Percentiles rank a stretch among this genome's conserved stretches.
Evolutionary conservation across 495 filamentous ascomycete species (phyloP).

Genomic region (Neurospora intermedia): DNA sequence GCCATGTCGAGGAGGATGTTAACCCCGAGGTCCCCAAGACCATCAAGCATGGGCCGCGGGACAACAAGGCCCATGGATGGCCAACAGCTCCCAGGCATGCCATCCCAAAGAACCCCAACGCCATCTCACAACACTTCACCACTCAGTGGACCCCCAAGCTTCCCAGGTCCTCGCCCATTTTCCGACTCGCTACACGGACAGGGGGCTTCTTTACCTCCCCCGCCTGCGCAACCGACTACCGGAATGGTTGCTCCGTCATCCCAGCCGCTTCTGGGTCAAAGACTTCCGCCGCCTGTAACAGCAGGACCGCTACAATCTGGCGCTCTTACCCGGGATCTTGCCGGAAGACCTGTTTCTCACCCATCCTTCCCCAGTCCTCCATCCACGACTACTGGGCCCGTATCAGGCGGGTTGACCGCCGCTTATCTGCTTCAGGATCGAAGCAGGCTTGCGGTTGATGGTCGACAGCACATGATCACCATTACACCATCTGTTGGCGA

Average conservation of each 20-base stretch:
- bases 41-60: slow-evolving; percentile 32
- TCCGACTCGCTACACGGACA: slow-evolving; percentile 14
- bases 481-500: slow-evolving; percentile 33
- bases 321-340: slow-evolving; percentile 12
- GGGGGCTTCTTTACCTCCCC: slow-evolving; percentile 17
- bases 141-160: slow-evolving; percentile 23
- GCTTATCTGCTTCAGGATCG: slow-evolving; percentile 2
- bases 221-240: slow-evolving; percentile 23
- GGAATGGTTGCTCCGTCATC: slow-evolving; percentile 26
- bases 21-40: slow-evolving; percentile 53
- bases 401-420: background rate
- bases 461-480: slow-evolving; percentile 32
- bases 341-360: slow-evolving; percentile 9
- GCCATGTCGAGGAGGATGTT: slow-evolving; percentile 41
- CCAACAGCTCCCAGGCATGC: slow-evolving; percentile 30
- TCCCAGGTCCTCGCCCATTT: slow-evolving; percentile 23
- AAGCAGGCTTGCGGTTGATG: slow-evolving; percentile 22
- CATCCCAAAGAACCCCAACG: slow-evolving; percentile 19
- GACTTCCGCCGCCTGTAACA: slow-evolving; percentile 11
- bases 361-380: background rate
- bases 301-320: slow-evolving; percentile 16
- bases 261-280: slow-evolving; percentile 27
- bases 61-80: slow-evolving; percentile 35
- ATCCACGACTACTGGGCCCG: background rate
- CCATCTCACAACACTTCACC: slow-evolving; percentile 17